These are phyloP conservation scores for Dinochytrium kinnereticum DNA, from an alignment of 371 early-diverging fungal genomes.

Conservation along the genomic window DNA sequence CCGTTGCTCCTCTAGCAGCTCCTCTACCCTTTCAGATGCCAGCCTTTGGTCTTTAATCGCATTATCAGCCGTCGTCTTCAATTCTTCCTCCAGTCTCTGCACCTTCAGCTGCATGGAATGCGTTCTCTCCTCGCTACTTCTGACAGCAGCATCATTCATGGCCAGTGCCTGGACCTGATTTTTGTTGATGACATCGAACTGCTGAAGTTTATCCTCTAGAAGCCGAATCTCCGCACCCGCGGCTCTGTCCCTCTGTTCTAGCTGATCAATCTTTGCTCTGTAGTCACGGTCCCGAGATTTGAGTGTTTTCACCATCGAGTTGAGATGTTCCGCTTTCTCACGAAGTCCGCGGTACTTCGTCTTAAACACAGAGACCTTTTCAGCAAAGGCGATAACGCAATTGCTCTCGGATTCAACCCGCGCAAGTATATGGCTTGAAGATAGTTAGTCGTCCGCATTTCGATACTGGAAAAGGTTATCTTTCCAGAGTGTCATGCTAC, in stretches of 20 bases:
- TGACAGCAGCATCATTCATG: not conserved
- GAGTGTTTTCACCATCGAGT: not conserved
- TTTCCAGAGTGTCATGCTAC: not conserved
- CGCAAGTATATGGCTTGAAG: not conserved
- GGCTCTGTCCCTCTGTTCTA: not conserved
- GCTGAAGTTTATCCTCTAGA: not conserved
- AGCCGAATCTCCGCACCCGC: not conserved
- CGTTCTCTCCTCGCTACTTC: not conserved
- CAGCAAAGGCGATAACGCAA: not conserved
- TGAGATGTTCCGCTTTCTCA: not conserved
- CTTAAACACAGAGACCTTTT: not conserved
- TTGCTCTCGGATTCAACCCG: not conserved
- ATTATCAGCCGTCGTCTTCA: not conserved
- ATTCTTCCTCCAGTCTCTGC: not conserved
- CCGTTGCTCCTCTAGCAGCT: slow-evolving; percentile 9
- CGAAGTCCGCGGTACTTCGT: not conserved
- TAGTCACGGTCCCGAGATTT: not conserved
- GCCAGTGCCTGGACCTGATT: not conserved
- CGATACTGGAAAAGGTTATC: too few relatives aligned
- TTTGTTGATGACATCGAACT: not conserved
- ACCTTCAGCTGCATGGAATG: not conserved
- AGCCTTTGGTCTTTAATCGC: slow-evolving; percentile 4
- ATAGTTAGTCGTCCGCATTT: too few relatives aligned
- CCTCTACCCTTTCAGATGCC: slow-evolving; percentile 8
- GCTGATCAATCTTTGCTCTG: not conserved